These are phyloP conservation scores for Raffaelea ambrosiae DNA, from an alignment of 2,329 filamentous ascomycete species.

Conservation along the genomic window DNA sequence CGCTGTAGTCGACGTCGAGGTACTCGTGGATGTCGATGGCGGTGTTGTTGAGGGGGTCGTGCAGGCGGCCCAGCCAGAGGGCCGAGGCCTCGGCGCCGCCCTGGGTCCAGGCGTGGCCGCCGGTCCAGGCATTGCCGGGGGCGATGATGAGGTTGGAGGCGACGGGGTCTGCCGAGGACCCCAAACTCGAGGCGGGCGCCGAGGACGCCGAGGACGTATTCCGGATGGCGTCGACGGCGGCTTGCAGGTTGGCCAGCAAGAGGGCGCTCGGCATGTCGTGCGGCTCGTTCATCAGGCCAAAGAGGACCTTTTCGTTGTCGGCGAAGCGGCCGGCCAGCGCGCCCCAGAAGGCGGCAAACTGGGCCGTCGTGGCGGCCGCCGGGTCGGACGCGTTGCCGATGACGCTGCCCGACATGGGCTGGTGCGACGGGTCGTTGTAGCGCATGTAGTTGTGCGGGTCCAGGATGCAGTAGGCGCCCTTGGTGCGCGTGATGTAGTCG, in stretches of 20 bases:
- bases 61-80: conserved; percentile 29
- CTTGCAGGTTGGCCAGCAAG: conserved; percentile 37
- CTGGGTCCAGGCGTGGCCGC: conserved; percentile 37
- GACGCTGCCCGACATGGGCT: conserved; percentile 37
- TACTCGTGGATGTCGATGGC: conserved; percentile 44
- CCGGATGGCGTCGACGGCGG: conserved; percentile 36
- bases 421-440: conserved; percentile 40
- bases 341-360: conserved; percentile 40
- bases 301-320: conserved; percentile 38
- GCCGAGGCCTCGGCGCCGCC: conserved; percentile 26
- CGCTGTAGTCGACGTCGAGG: conserved; percentile 39
- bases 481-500: conserved; percentile 39
- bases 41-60: conserved; percentile 37
- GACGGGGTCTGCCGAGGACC: too few species aligned
- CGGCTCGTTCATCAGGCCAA: conserved; percentile 42
- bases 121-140: conserved; percentile 40
- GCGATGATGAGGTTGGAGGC: conserved; percentile 39
- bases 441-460: conserved; percentile 48
- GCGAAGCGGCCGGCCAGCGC: conserved; percentile 36
- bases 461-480: conserved; percentile 36
- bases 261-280: conserved; percentile 39
- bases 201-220: too few species aligned
- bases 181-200: too few species aligned
- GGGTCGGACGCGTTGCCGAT: conserved; percentile 38
- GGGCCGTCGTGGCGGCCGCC: conserved; percentile 33